These are phyloP conservation scores for Aquilaria agallochum DNA, from an alignment of 441 rosid species.

Conservation along the genomic window DNA sequence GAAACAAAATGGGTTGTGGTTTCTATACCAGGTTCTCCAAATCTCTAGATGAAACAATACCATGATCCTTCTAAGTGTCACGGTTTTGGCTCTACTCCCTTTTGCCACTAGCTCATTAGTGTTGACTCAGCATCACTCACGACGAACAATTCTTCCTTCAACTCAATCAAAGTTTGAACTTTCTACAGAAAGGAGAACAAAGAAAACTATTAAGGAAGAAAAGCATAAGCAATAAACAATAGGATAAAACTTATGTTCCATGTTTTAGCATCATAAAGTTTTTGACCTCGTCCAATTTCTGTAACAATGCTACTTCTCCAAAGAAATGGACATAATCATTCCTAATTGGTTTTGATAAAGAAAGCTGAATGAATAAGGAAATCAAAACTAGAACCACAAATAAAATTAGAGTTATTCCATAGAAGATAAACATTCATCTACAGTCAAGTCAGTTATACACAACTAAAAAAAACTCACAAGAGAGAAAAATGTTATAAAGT, in stretches of 20 bases:
- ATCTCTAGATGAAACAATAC: too few relatives aligned
- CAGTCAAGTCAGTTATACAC: too few relatives aligned
- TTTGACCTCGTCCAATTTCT: slow-evolving; percentile 65
- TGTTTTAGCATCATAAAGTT: slow-evolving; percentile 51
- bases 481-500: too few relatives aligned
- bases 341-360: slow-evolving; percentile 38
- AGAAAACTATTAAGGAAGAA: slow-evolving; percentile 6
- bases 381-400: slow-evolving; percentile 1
- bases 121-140: too few relatives aligned
- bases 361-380: slow-evolving; percentile 32
- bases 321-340: slow-evolving; percentile 29
- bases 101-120: too few relatives aligned
- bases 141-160: too few relatives aligned
- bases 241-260: background rate
- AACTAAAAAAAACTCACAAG: too few relatives aligned
- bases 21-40: too few relatives aligned
- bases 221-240: background rate
- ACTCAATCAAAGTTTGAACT: slow-evolving; percentile 51
- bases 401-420: background rate
- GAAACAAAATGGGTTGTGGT: too few relatives aligned
- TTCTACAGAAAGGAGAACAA: slow-evolving; percentile 37
- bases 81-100: too few relatives aligned
- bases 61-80: too few relatives aligned
- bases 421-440: too few relatives aligned
- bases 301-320: slow-evolving; percentile 43